These are phyloP conservation scores for Penicillium simplicissimum DNA, from an alignment of 495 filamentous ascomycete species.

Conservation along the genomic window DNA sequence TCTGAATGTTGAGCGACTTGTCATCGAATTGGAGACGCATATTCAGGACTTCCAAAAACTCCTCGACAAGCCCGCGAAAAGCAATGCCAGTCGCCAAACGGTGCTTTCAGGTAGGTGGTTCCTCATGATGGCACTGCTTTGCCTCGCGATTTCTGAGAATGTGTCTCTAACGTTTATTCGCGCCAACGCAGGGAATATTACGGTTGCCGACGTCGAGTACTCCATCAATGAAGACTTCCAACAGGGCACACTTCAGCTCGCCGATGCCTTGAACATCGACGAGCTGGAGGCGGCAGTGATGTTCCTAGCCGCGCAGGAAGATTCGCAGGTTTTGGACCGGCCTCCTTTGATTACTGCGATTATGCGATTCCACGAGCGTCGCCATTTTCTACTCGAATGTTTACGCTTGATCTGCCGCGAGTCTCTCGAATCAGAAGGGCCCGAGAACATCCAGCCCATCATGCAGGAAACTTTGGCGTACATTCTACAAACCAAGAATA, in stretches of 20 bases:
- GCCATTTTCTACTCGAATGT: slow-evolving; percentile 77
- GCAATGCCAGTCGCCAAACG: slow-evolving; percentile 62
- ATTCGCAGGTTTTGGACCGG: slow-evolving; percentile 64
- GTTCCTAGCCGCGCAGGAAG: slow-evolving; percentile 66
- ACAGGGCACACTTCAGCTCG: slow-evolving; percentile 72
- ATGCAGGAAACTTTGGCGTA: slow-evolving; percentile 43
- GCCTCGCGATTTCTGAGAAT: not conserved
- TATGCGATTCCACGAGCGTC: slow-evolving; percentile 79
- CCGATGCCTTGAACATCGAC: slow-evolving; percentile 86
- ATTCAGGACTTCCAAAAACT: slow-evolving; percentile 74
- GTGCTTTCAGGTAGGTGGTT: slow-evolving; percentile 53
- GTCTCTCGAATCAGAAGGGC: slow-evolving; percentile 58
- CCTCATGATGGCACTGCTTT: not conserved
- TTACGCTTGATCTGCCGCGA: slow-evolving; percentile 72
- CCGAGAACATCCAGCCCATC: slow-evolving; percentile 40
- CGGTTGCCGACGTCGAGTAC: slow-evolving; percentile 69
- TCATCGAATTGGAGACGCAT: slow-evolving; percentile 65
- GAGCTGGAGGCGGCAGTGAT: slow-evolving; percentile 79
- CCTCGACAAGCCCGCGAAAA: slow-evolving; percentile 72
- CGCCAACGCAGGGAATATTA: slow-evolving; percentile 62
- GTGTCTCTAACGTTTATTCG: slow-evolving; percentile 34
- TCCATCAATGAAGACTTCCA: slow-evolving; percentile 84
- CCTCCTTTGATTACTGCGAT: slow-evolving; percentile 70
- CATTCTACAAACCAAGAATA: slow-evolving; percentile 50
- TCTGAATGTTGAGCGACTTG: slow-evolving; percentile 62